phyloP scores from a whole-genome alignment of 2,329 filamentous ascomycete species.

The Epichloe sibirici region DNA sequence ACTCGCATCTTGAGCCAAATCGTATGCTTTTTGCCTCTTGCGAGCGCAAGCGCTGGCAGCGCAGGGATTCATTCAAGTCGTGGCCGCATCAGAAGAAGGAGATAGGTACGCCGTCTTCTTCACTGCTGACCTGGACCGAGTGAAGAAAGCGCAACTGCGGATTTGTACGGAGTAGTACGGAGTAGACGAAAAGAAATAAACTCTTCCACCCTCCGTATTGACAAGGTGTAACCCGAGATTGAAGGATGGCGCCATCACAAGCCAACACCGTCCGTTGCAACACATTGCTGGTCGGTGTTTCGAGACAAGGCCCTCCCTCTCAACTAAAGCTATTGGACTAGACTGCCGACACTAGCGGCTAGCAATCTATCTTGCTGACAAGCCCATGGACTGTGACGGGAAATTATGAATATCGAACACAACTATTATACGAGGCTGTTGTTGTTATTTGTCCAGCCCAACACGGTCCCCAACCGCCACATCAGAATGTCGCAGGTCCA shows the following conservation, averaged over 20 bases:
- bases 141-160: no score
- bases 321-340: background rate
- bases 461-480: background rate
- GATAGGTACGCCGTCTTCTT: no score
- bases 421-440: background rate
- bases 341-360: background rate
- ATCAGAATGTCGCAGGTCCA: background rate
- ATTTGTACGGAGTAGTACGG: background rate
- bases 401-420: background rate
- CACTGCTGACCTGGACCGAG: no score
- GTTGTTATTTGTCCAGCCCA: background rate
- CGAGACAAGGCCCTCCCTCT: background rate
- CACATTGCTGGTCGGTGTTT: background rate
- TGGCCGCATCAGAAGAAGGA: no score
- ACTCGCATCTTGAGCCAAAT: background rate
- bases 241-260: background rate
- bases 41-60: no score
- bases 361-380: background rate
- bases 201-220: background rate
- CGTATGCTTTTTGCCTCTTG: background rate
- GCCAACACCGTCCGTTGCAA: background rate
- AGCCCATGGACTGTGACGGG: background rate
- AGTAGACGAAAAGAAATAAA: background rate
- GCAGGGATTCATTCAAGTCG: background rate
- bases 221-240: background rate